Conservation (phyloP, 75 land plant genomes). For the Sequoiadendron giganteum region DNA sequence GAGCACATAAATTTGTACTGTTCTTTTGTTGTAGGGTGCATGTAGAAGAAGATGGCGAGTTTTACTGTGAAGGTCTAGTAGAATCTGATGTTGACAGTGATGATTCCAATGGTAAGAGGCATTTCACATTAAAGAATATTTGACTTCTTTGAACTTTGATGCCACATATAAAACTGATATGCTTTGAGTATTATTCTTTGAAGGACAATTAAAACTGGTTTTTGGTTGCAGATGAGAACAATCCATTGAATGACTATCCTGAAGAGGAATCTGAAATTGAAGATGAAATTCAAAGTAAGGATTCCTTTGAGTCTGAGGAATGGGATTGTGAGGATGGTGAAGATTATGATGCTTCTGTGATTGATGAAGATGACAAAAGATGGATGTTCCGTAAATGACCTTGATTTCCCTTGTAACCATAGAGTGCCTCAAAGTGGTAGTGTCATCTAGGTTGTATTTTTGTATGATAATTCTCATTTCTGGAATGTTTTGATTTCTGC, state of each 20-base stretch:
- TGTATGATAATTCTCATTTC: background rate
- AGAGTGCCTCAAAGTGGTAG: background rate
- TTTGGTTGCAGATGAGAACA: constrained; percentile 48
- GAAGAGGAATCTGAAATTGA: constrained; percentile 40
- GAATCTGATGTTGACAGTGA: constrained; percentile 54
- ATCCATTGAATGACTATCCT: constrained; percentile 58
- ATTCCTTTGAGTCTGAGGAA: background rate
- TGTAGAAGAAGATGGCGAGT: constrained; percentile 53
- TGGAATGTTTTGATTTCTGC: background rate
- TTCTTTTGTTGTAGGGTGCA: constrained; percentile 39
- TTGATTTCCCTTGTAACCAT: background rate
- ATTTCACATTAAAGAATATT: background rate
- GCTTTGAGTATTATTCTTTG: background rate
- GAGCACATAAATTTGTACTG: background rate
- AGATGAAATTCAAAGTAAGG: background rate
- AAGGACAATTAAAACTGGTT: background rate
- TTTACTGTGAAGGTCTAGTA: constrained; percentile 30
- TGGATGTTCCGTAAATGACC: background rate
- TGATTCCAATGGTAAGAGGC: constrained; percentile 61
- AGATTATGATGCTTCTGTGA: background rate
- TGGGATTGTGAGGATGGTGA: constrained; percentile 9
- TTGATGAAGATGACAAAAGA: background rate
- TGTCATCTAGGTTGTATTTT: background rate
- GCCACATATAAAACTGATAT: background rate
- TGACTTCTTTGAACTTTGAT: background rate